phyloP scores from a whole-genome alignment of 768 basidiomycete genomes.

The Pisolithus sp. region DNA sequence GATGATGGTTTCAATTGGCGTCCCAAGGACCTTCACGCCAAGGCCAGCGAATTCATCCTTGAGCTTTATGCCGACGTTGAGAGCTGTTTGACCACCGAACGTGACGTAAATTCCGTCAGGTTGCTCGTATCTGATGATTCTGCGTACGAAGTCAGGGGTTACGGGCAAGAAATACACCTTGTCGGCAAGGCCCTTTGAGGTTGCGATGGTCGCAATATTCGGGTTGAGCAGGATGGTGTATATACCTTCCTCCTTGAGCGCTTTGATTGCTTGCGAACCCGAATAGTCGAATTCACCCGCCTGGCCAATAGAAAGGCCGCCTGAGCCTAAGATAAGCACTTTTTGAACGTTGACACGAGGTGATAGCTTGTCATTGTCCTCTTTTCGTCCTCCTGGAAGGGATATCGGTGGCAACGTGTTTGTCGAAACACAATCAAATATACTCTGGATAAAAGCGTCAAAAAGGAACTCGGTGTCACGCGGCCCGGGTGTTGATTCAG shows the following conservation, averaged over 20 bases:
- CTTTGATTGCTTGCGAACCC: conserved; percentile 98
- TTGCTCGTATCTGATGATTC: conserved; percentile 97
- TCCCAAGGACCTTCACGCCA: conserved; percentile 91
- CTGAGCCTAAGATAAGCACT: conserved; percentile 95
- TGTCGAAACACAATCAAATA: conserved; percentile 64
- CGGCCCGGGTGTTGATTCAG: conserved; percentile 94
- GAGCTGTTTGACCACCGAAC: conserved; percentile 95
- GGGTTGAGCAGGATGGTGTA: conserved; percentile 99
- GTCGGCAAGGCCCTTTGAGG: conserved; percentile 95
- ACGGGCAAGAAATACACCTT: conserved; percentile 99
- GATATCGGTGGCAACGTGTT: conserved; percentile 49
- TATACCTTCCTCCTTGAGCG: conserved; percentile 97
- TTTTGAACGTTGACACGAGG: conserved; percentile 80
- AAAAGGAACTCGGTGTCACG: conserved; percentile 98
- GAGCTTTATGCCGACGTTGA: conserved; percentile 95
- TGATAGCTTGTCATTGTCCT: conserved; percentile 69
- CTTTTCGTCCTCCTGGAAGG: conserved; percentile 76
- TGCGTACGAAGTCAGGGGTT: conserved; percentile 94
- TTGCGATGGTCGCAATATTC: conserved; percentile 98
- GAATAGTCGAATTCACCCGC: conserved; percentile 99
- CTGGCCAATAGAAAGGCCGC: conserved; percentile 96
- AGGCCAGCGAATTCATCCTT: conserved; percentile 91
- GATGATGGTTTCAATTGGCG: conserved; percentile 95
- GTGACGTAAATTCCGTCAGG: conserved; percentile 99
- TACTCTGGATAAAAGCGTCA: conserved; percentile 90